Evolutionary conservation across 192 early-diverging fungal genomes (phyloP).

Genomic region (Coemansia guatemalensis): DNA sequence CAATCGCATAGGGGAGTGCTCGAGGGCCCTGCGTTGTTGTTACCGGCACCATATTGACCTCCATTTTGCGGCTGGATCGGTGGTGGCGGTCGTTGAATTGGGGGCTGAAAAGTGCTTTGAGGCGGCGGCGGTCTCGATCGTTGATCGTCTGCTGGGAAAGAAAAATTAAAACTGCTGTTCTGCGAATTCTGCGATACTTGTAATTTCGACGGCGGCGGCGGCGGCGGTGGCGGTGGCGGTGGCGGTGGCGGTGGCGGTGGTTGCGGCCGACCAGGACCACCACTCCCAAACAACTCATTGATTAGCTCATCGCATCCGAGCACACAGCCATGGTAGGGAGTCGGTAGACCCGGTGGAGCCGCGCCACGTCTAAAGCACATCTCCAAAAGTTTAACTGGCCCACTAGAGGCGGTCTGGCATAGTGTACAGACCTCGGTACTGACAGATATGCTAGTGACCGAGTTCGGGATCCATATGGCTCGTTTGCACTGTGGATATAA

Average conservation of each 20-base stretch:
- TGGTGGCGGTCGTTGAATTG: conserved; percentile 1
- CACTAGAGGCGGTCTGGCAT: conserved; percentile 17
- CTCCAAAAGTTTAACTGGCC: conserved; percentile 25
- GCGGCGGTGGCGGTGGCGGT: neutral
- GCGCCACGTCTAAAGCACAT: conserved; percentile 34
- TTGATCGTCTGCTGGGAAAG: no score
- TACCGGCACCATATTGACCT: neutral
- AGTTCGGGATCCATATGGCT: conserved; percentile 46
- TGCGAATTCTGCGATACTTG: neutral
- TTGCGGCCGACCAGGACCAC: neutral
- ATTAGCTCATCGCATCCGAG: conserved; percentile 49
- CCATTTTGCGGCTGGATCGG: neutral
- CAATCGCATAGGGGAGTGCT: conserved; percentile 48
- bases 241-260: conserved; percentile 13
- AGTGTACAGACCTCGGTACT: conserved; percentile 20
- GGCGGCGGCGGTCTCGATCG: neutral
- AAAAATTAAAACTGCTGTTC: no score
- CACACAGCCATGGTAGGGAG: conserved; percentile 30
- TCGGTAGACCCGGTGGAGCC: conserved; percentile 33
- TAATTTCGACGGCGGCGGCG: neutral
- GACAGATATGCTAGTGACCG: conserved; percentile 12
- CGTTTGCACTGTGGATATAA: conserved; percentile 53
- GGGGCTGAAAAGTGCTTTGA: neutral
- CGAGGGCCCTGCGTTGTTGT: conserved; percentile 3
- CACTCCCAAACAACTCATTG: conserved; percentile 34